Percentiles rank a stretch among this genome's conserved stretches.
These are phyloP conservation scores for Lactarius sanguifluus DNA, from an alignment of 768 basidiomycete genomes.

Conservation along the genomic window DNA sequence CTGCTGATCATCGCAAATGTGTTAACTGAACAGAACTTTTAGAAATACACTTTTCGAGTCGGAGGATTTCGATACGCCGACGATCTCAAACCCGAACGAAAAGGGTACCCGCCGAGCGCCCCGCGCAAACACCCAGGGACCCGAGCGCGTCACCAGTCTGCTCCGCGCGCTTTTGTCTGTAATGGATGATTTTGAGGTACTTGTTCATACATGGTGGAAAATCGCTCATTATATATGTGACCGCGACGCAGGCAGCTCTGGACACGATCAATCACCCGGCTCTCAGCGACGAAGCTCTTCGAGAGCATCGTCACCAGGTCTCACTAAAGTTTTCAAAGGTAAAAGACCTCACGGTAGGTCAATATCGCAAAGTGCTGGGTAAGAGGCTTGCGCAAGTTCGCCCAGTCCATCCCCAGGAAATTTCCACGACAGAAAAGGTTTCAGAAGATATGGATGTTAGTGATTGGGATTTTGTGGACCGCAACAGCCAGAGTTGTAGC, in stretches of 20 bases:
- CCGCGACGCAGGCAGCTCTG: not conserved
- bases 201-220: not conserved
- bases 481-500: not conserved
- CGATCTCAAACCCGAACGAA: not conserved
- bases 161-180: not conserved
- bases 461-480: not conserved
- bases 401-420: not conserved
- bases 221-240: not conserved
- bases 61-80: not conserved
- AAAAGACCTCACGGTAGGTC: not conserved
- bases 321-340: not conserved
- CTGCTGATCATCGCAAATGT: not conserved
- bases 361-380: not conserved
- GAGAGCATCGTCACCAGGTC: not conserved
- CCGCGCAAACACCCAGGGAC: not conserved
- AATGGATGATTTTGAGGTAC: not conserved
- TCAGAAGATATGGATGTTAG: not conserved
- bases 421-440: not conserved
- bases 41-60: not conserved
- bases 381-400: not conserved
- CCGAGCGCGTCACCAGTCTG: not conserved
- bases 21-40: not conserved
- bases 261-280: not conserved
- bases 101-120: not conserved
- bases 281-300: not conserved